Evolutionary conservation across 1,284 basidiomycete genomes (phyloP).

Genomic region (Pyrrhoderma noxium): DNA sequence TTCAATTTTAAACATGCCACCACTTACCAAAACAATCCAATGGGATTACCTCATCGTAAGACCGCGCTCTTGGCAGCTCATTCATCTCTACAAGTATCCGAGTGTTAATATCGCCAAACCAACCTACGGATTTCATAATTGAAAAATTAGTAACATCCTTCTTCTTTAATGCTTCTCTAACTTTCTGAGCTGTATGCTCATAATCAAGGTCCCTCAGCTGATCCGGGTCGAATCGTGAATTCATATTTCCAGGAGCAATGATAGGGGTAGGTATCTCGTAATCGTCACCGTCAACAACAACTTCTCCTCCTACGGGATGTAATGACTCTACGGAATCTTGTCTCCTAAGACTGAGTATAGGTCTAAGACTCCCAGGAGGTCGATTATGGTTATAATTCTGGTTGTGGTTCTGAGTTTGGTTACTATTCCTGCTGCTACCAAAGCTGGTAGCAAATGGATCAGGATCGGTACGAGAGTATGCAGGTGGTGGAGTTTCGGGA

Average conservation of each 20-base stretch:
- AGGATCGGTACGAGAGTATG: conserved; percentile 1
- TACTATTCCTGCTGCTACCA: no score
- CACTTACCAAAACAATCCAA: conserved; percentile 12
- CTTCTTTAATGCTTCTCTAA: conserved; percentile 9
- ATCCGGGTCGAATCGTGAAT: neutral
- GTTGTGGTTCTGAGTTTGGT: neutral
- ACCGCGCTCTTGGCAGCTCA: conserved; percentile 3
- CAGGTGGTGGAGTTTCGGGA: conserved; percentile 10
- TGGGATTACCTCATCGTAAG: conserved; percentile 10
- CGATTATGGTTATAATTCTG: no score
- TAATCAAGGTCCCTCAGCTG: neutral
- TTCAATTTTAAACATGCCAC: no score
- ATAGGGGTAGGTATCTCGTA: no score
- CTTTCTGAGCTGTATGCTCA: neutral
- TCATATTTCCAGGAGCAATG: no score
- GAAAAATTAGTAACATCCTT: conserved; percentile 12
- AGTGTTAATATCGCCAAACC: conserved; percentile 8
- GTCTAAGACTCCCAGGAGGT: no score
- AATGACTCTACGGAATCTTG: no score
- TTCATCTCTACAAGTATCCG: conserved; percentile 13
- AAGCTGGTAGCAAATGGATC: no score
- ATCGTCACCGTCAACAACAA: no score
- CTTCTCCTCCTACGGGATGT: no score
- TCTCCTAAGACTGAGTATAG: no score
- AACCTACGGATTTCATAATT: conserved; percentile 6